Evolutionary conservation across 768 basidiomycete genomes (phyloP).

Genomic region (Lentinula guzmanii): DNA sequence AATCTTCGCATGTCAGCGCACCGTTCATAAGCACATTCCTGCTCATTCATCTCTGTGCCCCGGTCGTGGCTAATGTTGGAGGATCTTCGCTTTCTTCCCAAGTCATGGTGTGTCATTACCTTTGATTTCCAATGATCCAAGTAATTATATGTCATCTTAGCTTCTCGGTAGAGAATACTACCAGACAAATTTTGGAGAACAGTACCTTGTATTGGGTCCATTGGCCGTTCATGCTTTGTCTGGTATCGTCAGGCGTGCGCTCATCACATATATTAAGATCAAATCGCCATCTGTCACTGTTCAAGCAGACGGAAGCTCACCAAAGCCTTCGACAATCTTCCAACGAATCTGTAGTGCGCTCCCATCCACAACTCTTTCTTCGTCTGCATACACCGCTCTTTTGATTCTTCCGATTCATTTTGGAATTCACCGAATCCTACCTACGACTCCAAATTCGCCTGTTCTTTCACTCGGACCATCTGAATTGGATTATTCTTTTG

Average conservation of each 20-base stretch:
- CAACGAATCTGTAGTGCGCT: background rate
- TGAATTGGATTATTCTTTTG: slow-evolving; percentile 80
- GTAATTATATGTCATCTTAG: slow-evolving; percentile 27
- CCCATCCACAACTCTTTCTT: slow-evolving; percentile 32
- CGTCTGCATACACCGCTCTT: slow-evolving; percentile 58
- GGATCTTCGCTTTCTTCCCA: slow-evolving; percentile 64
- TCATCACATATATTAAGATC: slow-evolving; percentile 27
- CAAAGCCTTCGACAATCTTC: slow-evolving; percentile 18
- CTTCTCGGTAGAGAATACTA: slow-evolving; percentile 84
- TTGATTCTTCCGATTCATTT: slow-evolving; percentile 66
- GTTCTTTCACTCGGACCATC: slow-evolving; percentile 61
- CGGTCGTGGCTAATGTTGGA: slow-evolving; percentile 63
- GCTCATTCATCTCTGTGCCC: slow-evolving; percentile 74
- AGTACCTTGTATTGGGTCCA: slow-evolving; percentile 60
- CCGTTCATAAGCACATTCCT: slow-evolving; percentile 78
- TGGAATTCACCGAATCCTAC: slow-evolving; percentile 58
- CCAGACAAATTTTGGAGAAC: slow-evolving; percentile 65
- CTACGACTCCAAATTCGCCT: slow-evolving; percentile 36
- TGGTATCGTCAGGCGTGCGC: slow-evolving; percentile 51
- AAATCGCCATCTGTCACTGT: slow-evolving; percentile 18
- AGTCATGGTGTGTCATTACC: slow-evolving; percentile 53
- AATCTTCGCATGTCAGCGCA: slow-evolving; percentile 58
- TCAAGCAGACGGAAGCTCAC: slow-evolving; percentile 9
- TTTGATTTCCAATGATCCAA: background rate
- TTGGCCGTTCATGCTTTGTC: slow-evolving; percentile 59